Base-by-base conservation (phyloP, 441 rosid species). In the Erodium moschatum region DNA sequence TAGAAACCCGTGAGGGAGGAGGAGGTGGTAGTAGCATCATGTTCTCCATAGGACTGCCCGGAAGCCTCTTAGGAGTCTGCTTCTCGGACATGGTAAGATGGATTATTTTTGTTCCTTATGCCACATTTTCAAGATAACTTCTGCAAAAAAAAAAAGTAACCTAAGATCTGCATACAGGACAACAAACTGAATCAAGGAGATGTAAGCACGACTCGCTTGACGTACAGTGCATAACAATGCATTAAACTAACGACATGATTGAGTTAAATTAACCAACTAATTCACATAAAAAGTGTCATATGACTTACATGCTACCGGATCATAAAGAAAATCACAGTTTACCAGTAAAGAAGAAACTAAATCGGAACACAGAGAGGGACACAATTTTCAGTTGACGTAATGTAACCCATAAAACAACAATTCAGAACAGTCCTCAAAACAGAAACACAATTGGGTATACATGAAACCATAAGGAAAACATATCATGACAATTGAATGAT, bases 151-250 rank as follows among this genome's bases (percentile, higher is more conserved):
- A 62, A 9, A 9, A 6, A 4, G 31, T 60, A 13, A 21, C 61
- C 61, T 54, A 62, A 21, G 65, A 62, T 20, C 65, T 21, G 65
- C 24, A 62, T 62, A 11, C n/a, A 62, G 15, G 65, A 62, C 15
- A 62, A 62, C 35, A 62, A 16, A 54, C 61, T 24, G 9, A 62
- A 62, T 62, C 35, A 62, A 62, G 65, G 65, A 3, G 12, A 61
- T 21, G 6, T 61, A 61, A 61, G n/a, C 33, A 61, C 3, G 33
- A 19, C 13, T 21, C n/a, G 13, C 65, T 8, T 20, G 65, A 21
- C 21, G 29, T 11, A 1, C 13, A 8, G 65, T 52, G 60, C 20
- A 52, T 6, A 5, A 52, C 16, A 15, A 33, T 33, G 4, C 38
- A 33, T 33, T 3, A 33, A 3, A 33, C 4, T 33, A 5, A 33